Base-by-base conservation (phyloP, 371 early-diverging fungal species). In the Mortierella sp. region DNA sequence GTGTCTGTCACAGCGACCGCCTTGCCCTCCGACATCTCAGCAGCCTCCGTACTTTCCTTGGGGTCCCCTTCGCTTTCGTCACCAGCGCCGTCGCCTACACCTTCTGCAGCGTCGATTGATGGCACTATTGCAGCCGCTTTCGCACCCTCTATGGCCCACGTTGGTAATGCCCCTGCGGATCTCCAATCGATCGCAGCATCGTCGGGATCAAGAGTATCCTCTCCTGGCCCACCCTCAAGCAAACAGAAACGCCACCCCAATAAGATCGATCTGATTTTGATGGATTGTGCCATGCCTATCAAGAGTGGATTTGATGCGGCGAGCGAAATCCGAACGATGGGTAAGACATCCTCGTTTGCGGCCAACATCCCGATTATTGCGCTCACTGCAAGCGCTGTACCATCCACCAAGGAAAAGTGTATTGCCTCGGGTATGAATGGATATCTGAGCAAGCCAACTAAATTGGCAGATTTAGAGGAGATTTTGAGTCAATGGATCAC, bases 401-500 rank as follows among this genome's bases (percentile, higher is more conserved):
- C 69, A 18, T 79, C 79, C 32, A 83, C 83, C 1, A 72, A 66
- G 63, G 84, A 83, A n/a, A 78, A 78, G 52, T 84, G 85, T 49
- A 35, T 84, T 26, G 83, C 78, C 9, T 51, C 70, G 1, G 85
- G 85, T 10, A 84, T 84, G 85, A 80, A 79, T 69, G 85, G 80
- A 43, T 85, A 77, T 54, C 59, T 85, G 59, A 79, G 77, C 43
- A 85, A 85, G 64, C 85, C 85, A 47, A 78, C 83, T 1, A 85
- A 85, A 54, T 62, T 85, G 20, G 62, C 52, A 16, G 72, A 76
- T 51, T 70, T 85, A 20, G 74, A 80, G 59, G 75, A 69, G 11
- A 85, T 76, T 70, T 49, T 85, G 47, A 58, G 71, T 35, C 74
- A 85, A 43, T 85, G 85, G 85, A 70, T 85, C 22, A 52, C 22